Evolutionary conservation across 2,329 filamentous ascomycete species (phyloP), one percentile per base, ranked within the genome.

Genomic region (Juglanconis juglandina): DNA sequence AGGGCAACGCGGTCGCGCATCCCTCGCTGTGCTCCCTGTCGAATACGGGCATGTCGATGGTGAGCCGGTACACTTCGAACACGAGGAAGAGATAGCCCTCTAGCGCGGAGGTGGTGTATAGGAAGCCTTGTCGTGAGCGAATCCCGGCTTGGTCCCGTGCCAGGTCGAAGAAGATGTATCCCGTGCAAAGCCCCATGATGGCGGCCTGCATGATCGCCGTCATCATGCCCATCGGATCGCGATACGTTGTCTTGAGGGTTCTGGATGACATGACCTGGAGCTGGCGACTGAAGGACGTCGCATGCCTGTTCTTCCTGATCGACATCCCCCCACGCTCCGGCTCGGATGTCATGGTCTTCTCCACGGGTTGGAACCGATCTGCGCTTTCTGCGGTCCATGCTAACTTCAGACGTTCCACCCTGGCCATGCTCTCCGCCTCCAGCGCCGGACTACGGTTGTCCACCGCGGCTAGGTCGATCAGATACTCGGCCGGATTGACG

Each of bases 21-120:
- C 87, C 86, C 70, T 93, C 90, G 37, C 85, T 86, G 37, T 85
- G 81, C 68, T 93, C 90, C 58, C 90, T 85, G 67, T 94, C 90
- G 67, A 92, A 94, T 0, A 89, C 79, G 33, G 85, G 84, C 13
- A 93, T 90, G 64, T 93, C 90, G 53, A 89, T 81, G 0, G 87
- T 90, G 60, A 93, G 75, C 4, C 90, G 85, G 67, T 91, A 93
- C 0, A 85, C 87, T 71, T 93, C 90, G 63, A 90, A 92, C 11
- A 92, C 78, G 10, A 93, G 77, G 53, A 92, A 87, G 3, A 93
- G 78, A 68, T 93, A 93, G 1, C 89, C 89, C 68, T 93, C 90
- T 5, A 93, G 77, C 4, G 84, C 87, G 6, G 87, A 81, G 0
- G 87, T 85, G 2, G 84, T 90, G 66, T 92, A 93, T 0, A 93